Percentiles rank a stretch among this genome's conserved stretches.
These are phyloP conservation scores for Fusarium verrucosum DNA, from an alignment of 2,329 filamentous ascomycete genomes.

Conservation along the genomic window DNA sequence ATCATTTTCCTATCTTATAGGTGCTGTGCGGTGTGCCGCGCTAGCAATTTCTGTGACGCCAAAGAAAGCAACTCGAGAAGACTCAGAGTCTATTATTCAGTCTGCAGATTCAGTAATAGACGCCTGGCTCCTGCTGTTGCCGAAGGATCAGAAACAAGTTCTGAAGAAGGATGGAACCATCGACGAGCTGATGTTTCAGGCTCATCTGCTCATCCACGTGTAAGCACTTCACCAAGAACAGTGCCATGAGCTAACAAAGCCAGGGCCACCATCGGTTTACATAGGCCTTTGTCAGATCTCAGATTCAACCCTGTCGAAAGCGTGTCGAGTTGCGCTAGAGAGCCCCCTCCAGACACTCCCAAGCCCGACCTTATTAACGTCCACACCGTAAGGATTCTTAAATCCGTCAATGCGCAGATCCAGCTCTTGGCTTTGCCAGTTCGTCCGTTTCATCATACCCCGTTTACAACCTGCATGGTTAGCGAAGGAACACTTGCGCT, in stretches of 20 bases:
- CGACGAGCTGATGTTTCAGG: conserved; percentile 36
- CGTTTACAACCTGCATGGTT: conserved; percentile 33
- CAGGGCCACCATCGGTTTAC: conserved; percentile 30
- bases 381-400: conserved; percentile 21
- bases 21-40: conserved; percentile 10
- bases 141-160: conserved; percentile 3
- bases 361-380: conserved; percentile 28
- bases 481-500: conserved; percentile 30
- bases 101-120: conserved; percentile 27
- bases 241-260: background rate
- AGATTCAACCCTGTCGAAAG: conserved; percentile 27
- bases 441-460: conserved; percentile 20
- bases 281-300: conserved; percentile 27
- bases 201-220: conserved; percentile 31
- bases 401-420: conserved; percentile 29
- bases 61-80: conserved; percentile 6
- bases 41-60: conserved; percentile 18
- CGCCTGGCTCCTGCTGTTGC: conserved; percentile 22
- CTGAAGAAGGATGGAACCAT: conserved; percentile 11
- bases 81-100: conserved; percentile 20
- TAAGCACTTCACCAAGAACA: background rate
- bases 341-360: conserved; percentile 10
- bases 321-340: conserved; percentile 23
- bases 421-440: conserved; percentile 15
- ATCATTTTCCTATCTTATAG: conserved; percentile 31